These are phyloP conservation scores for Leccinum boreale DNA, from an alignment of 768 basidiomycete species.

Conservation along the genomic window DNA sequence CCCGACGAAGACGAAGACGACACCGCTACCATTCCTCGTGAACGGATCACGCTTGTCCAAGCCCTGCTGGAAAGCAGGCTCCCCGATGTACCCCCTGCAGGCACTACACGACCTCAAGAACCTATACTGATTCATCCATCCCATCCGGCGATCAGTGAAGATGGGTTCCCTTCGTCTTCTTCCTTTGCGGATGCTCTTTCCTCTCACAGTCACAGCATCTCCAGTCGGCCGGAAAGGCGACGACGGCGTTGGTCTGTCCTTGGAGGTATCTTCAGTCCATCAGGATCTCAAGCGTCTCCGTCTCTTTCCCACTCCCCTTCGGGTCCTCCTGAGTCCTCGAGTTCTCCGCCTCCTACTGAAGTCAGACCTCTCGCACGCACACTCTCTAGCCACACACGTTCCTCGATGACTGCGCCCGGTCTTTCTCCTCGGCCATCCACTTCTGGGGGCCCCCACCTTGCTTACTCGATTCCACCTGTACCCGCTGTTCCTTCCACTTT, in stretches of 20 bases:
- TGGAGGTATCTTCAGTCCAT: constrained; percentile 40
- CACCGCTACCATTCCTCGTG: constrained; percentile 39
- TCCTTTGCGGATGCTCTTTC: constrained; percentile 45
- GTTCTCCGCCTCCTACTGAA: constrained; percentile 17
- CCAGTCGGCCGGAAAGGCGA: constrained; percentile 38
- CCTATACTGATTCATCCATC: constrained; percentile 61
- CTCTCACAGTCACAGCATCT: constrained; percentile 29
- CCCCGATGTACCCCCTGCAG: constrained; percentile 69
- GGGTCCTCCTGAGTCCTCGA: constrained; percentile 17
- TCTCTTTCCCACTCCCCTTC: constrained; percentile 19
- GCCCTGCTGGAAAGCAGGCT: constrained; percentile 76
- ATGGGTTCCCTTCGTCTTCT: constrained; percentile 42
- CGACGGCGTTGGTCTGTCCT: constrained; percentile 75
- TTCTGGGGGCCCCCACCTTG: constrained; percentile 26
- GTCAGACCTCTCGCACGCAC: constrained; percentile 26
- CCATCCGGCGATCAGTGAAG: constrained; percentile 38
- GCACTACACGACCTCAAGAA: constrained; percentile 61
- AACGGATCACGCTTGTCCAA: constrained; percentile 69
- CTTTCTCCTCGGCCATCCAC: constrained; percentile 33
- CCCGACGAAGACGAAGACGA: constrained; percentile 60
- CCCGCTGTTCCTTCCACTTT: constrained; percentile 30
- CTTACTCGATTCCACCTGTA: constrained; percentile 16
- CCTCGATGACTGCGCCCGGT: constrained; percentile 11
- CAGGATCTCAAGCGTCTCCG: constrained; percentile 24
- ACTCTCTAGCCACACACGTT: constrained; percentile 20